Percentiles rank a stretch among this genome's conserved stretches.
phyloP scores from a whole-genome alignment of 768 basidiomycete species.

The Galerina sulciceps region DNA sequence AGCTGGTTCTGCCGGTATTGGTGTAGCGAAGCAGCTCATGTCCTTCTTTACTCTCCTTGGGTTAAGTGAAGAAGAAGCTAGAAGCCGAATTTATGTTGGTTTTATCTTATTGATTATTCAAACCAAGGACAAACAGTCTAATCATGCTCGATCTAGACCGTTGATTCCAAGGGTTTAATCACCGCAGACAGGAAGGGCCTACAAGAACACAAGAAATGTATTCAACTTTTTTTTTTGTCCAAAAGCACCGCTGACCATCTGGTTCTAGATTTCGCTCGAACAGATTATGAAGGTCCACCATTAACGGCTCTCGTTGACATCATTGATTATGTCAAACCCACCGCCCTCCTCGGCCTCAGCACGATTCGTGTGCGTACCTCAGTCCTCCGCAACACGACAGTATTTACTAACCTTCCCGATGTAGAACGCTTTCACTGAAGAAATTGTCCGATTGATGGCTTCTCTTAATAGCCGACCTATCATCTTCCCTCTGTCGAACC shows the following conservation, averaged over 20 bases:
- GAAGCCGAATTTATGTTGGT: constrained; percentile 66
- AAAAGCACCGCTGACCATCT: constrained; percentile 32
- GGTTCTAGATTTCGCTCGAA: constrained; percentile 68
- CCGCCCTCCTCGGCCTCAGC: constrained; percentile 76
- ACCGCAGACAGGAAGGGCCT: constrained; percentile 69
- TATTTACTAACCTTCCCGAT: constrained; percentile 9
- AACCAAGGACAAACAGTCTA: constrained; percentile 12
- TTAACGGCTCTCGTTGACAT: constrained; percentile 68
- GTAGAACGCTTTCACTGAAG: constrained; percentile 65
- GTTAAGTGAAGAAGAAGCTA: constrained; percentile 68
- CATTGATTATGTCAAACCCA: constrained; percentile 73
- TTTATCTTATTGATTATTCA: background rate
- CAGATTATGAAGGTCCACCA: constrained; percentile 67
- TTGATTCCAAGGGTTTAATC: constrained; percentile 80
- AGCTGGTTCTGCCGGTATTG: constrained; percentile 89
- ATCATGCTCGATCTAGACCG: constrained; percentile 46
- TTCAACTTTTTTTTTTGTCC: constrained; percentile 8
- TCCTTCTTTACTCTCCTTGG: constrained; percentile 82
- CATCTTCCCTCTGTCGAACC: constrained; percentile 84
- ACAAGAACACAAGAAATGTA: constrained; percentile 77
- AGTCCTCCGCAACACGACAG: background rate
- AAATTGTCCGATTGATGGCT: constrained; percentile 67
- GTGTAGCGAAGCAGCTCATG: constrained; percentile 82
- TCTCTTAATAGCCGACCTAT: constrained; percentile 71
- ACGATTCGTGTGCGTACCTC: constrained; percentile 47